Evolutionary conservation across 495 filamentous ascomycete species (phyloP).

Genomic region (Pyronema omphalodes): DNA sequence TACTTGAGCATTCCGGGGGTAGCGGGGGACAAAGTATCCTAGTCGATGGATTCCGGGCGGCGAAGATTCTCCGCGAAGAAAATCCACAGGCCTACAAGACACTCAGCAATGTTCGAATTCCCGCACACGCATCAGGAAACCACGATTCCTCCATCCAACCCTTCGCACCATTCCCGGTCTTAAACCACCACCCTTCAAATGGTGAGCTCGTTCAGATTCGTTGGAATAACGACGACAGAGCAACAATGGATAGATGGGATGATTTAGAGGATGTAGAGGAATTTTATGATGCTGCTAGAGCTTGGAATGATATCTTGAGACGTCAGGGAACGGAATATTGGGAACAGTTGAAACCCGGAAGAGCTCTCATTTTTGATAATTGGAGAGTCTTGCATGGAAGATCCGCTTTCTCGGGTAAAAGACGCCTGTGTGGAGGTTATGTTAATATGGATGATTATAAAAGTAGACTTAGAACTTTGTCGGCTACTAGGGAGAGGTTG

Average conservation of each 20-base stretch:
- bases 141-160: constrained; percentile 61
- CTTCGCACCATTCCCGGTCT: constrained; percentile 42
- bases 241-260: constrained; percentile 33
- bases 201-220: constrained; percentile 44
- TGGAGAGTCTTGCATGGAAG: constrained; percentile 85
- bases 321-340: constrained; percentile 40
- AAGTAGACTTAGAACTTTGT: constrained; percentile 1
- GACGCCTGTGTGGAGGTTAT: constrained; percentile 62
- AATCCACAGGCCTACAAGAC: constrained; percentile 32
- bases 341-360: constrained; percentile 64
- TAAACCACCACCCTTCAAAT: constrained; percentile 33
- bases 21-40: constrained; percentile 54
- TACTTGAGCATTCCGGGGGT: constrained; percentile 55
- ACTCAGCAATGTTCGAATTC: constrained; percentile 36
- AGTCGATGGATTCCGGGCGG: constrained; percentile 67
- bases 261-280: constrained; percentile 27
- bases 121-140: constrained; percentile 71
- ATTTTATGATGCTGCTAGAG: constrained; percentile 63
- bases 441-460: constrained; percentile 4
- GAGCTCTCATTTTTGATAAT: constrained; percentile 76
- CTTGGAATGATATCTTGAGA: constrained; percentile 43
- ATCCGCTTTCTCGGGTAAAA: constrained; percentile 57
- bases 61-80: constrained; percentile 33
- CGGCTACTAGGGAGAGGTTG: neutral
- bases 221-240: constrained; percentile 86